These are phyloP conservation scores for Bryoerythrophyllum caledonicum DNA, from an alignment of 225 moss, liverwort and hornwort species.

Conservation along the genomic window DNA sequence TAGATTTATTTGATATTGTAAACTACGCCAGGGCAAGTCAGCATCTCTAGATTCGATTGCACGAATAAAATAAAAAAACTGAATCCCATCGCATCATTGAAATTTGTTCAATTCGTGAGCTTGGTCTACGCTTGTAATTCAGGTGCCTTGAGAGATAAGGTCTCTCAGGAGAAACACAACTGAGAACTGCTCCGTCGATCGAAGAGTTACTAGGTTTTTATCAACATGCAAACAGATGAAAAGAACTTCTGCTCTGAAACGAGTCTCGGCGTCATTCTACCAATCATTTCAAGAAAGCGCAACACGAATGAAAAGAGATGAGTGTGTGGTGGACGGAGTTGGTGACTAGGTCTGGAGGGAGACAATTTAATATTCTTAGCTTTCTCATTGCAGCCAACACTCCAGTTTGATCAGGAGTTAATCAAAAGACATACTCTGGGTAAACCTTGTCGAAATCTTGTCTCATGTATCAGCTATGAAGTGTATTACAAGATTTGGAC, in stretches of 20 bases:
- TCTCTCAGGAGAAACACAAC: not conserved
- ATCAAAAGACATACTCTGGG: too few species aligned
- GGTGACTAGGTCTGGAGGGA: not conserved
- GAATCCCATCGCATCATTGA: too few species aligned
- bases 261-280: not conserved
- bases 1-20: too few species aligned
- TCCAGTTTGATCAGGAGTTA: not conserved
- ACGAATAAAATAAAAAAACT: too few species aligned
- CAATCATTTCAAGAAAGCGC: not conserved
- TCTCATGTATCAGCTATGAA: too few species aligned
- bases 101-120: not conserved
- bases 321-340: not conserved
- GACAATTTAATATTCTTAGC: not conserved
- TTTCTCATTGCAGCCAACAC: not conserved
- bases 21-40: too few species aligned
- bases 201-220: not conserved
- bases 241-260: not conserved
- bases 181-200: not conserved
- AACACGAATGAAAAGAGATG: not conserved
- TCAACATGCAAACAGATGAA: not conserved
- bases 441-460: not conserved
- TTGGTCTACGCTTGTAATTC: not conserved
- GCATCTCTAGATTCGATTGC: too few species aligned
- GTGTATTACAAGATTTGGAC: too few species aligned
- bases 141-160: not conserved